Base-by-base conservation (phyloP, 352 stramenopile genomes). In the Globisporangium viniferum region DNA sequence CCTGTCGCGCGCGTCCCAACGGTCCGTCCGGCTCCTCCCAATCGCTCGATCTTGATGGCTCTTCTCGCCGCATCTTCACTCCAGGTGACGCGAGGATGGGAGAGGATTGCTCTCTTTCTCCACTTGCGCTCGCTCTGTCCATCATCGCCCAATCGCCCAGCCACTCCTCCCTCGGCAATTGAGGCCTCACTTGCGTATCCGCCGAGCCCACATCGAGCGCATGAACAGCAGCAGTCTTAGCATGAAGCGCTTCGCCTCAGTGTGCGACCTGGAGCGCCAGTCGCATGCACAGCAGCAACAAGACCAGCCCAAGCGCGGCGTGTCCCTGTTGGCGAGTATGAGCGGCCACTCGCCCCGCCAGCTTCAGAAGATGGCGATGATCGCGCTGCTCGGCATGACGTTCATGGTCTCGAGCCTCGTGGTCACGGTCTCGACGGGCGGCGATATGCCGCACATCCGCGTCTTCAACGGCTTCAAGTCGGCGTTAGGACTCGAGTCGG, bases 201-300 rank as follows among this genome's bases (percentile, higher is more conserved):
- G 18, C 18, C 20, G 4, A 27, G 39, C 31, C 18, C 7, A 41
- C 1, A 27, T 7, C 6, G 6, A 46, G 9, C 10, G n/a, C 29
- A 60, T 22, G 20, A 33, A 27, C 54, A 59, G 31, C 18, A 48
- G 56, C 27, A 31, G 10, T 5, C 46, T 29, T 31, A 62, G 20
- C 33, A 69, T 65, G 57, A 63, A 69, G 64, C 64, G 46, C 57
- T 60, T 69, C 9, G 46, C 46, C 29, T 69, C 64, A 24, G 46
- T 65, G n/a, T 60, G 64, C 46, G 64, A 65, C 44, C 24, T 69
- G 56, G 64, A 69, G 57, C 64, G 27, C 56, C 56, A 69, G 33
- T 49, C 61, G n/a, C 20, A 35, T 8, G n/a, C 57, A 24, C 55
- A 59, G 29, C 31, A n/a, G 8, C 53, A 56, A 39, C 41, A 48